phyloP scores from a whole-genome alignment of 169 alveolate genomes.

The Pseudocohnilembus persalinus region DNA sequence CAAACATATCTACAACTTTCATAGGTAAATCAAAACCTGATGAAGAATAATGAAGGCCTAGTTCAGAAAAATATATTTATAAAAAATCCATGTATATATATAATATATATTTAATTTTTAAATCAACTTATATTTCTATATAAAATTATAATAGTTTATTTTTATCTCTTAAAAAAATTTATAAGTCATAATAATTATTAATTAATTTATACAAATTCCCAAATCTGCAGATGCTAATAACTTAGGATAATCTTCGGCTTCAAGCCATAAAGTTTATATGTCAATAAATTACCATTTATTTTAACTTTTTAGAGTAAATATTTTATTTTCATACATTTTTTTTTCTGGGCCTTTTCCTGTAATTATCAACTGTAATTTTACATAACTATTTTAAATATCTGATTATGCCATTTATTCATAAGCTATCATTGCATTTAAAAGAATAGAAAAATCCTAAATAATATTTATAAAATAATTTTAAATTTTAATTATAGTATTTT shows the following conservation, averaged over 20 bases:
- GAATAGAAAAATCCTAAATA: not conserved
- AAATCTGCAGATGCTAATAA: constrained; percentile 85
- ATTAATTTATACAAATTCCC: constrained; percentile 75
- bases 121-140: no score
- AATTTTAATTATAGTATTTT: not conserved
- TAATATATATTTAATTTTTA: no score
- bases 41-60: constrained; percentile 80
- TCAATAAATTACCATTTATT: constrained; percentile 54
- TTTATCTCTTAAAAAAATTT: no score
- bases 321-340: constrained; percentile 57
- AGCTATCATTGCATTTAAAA: not conserved
- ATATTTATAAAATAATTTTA: no score
- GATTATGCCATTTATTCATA: not conserved
- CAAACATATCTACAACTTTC: constrained; percentile 94
- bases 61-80: no score
- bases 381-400: not conserved
- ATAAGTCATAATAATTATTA: no score
- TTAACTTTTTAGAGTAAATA: constrained; percentile 43
- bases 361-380: constrained; percentile 64
- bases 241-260: constrained; percentile 88
- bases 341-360: constrained; percentile 91
- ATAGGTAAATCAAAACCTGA: constrained; percentile 92
- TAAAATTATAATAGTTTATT: not conserved
- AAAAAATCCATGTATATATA: no score
- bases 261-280: constrained; percentile 87